These are phyloP conservation scores for Paragyromitra xinjiangensis DNA, from an alignment of 495 filamentous ascomycete genomes.

Conservation along the genomic window DNA sequence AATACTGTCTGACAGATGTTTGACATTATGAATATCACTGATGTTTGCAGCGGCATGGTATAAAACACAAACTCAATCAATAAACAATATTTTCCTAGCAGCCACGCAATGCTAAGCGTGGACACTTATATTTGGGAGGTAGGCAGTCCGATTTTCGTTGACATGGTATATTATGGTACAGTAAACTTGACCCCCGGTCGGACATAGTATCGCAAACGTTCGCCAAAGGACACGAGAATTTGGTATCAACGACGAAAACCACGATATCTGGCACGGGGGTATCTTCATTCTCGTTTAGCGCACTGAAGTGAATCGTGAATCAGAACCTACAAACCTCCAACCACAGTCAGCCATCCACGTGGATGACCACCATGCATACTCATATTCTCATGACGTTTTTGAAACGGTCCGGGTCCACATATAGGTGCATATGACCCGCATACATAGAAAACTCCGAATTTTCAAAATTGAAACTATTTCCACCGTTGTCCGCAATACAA, in stretches of 20 bases:
- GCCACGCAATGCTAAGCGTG: neutral
- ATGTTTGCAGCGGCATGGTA: neutral
- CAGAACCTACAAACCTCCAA: too few relatives aligned
- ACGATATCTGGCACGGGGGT: too few relatives aligned
- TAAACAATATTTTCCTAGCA: neutral
- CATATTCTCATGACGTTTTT: conserved; percentile 3
- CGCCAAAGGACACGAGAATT: neutral
- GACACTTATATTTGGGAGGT: neutral
- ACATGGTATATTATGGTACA: neutral
- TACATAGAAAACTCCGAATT: neutral
- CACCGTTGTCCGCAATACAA: conserved; percentile 3
- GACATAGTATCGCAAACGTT: neutral
- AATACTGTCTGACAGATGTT: too few relatives aligned
- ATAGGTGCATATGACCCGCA: conserved; percentile 7
- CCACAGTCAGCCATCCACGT: too few relatives aligned
- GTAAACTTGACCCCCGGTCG: neutral
- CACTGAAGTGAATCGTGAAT: too few relatives aligned
- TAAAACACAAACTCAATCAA: neutral
- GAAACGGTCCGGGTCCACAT: conserved; percentile 5
- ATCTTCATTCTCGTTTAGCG: too few relatives aligned
- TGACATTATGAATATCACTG: too few relatives aligned
- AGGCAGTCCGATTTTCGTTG: neutral
- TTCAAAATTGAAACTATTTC: conserved; percentile 27
- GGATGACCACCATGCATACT: neutral
- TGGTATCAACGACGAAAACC: too few relatives aligned